Base-by-base conservation (phyloP, 2,329 filamentous ascomycete species). In the Xylariaceae sp. region DNA sequence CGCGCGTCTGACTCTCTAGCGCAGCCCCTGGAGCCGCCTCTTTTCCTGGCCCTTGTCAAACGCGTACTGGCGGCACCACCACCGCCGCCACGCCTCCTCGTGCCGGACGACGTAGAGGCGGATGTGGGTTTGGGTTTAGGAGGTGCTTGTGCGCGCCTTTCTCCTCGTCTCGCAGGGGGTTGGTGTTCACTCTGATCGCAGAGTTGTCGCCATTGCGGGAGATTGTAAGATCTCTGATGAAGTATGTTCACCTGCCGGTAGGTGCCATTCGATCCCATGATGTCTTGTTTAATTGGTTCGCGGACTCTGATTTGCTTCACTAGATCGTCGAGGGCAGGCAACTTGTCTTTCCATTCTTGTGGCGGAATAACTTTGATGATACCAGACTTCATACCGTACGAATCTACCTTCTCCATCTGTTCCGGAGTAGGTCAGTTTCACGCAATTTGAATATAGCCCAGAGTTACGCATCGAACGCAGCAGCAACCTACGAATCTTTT, bases 231-330 rank as follows among this genome's bases (percentile, higher is more conserved):
- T 59, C 92, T 78, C 60, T 94, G 88, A 65, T 96, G 94, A 56
- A 97, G 82, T 43, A 98, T 89, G 59, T 98, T 98, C 57, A 92
- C 87, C 62, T 98, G 92, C 24, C 90, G 90, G 60, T 96, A 98
- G 40, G 87, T 94, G 40, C 92, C 94, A 59, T 90, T 88, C 36
- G 86, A 88, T 29, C 92, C 92, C 72, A 94, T 90, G 55, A 98
- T 98, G 56, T 98, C 92, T 63, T 98, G 92, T 59, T 88, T 95
- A 60, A 98, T 97, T 3, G 92, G 92, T 50, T 98, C 94, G 64
- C 90, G 90, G 56, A 98, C 89, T 58, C 82, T 83, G 61, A 98
- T 86, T 46, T 84, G 82, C 66, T 96, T 97, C 49, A 98, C 77
- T 35, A 88, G 74, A 54, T 96, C 85, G 57, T 92, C 81, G 46